Base-by-base conservation (phyloP, 1,284 basidiomycete genomes). In the Trametes hirsuta region DNA sequence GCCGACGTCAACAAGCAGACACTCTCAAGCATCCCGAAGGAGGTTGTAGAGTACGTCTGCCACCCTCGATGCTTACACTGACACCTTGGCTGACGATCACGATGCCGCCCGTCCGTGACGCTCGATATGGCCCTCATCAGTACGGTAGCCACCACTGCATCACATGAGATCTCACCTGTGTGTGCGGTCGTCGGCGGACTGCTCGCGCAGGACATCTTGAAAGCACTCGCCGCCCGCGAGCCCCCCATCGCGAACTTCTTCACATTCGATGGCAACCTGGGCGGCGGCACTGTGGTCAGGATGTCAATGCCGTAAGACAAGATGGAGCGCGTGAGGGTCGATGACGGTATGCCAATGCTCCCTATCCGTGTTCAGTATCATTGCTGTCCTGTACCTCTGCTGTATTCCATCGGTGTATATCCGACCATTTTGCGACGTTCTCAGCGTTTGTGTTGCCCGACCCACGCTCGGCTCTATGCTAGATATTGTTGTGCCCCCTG, bases 151-250 rank as follows among this genome's bases (percentile, higher is more conserved):
- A 80, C 78, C 15, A 89, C 90, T n/a, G 89, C 94, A 14, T 76
- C 79, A n/a, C 86, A 91, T 72, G 91, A 97, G 72, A 92, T 97
- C 78, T 87, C 93, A 3, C 92, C 95, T 1, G 87, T 95, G 4
- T 90, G 95, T 72, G 95, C 95, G 0, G 90, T 99, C 34, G 81
- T 99, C 46, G 97, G 97, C 34, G 97, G 97, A 14, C 84, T 98
- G 74, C 77, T 98, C 14, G 95, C 90, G 2, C 97, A 99, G 75
- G 97, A 98, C 73, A 90, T 98, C 53, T 80, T 99, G 46, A 97
- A 98, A 74, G 87, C 93, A 0, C 79, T 99, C 39, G 93, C 91
- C 44, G 93, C 90, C 55, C 88, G 94, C 55, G 96, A 98, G 70
- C 86, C 90, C 47, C 97, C 97, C 1, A 89, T 98, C 61, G 89